These are phyloP conservation scores for Elasticomyces elasticus DNA, from an alignment of 495 filamentous ascomycete species.

Conservation along the genomic window DNA sequence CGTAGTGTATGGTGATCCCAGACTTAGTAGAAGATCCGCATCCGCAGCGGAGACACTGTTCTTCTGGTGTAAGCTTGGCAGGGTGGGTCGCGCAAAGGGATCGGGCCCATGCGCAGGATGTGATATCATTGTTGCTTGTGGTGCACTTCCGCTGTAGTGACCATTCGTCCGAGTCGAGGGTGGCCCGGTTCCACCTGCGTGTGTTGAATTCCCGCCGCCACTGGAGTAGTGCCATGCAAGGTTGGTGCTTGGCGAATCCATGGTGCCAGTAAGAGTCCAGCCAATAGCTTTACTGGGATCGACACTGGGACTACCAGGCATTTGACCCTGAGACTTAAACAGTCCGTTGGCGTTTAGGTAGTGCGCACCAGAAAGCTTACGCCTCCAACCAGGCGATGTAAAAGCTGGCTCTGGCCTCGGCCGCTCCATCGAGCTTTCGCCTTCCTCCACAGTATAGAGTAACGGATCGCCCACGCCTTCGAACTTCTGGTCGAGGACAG, in stretches of 20 bases:
- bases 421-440: constrained; percentile 49
- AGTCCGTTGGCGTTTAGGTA: constrained; percentile 18
- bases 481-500: constrained; percentile 74
- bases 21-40: constrained; percentile 26
- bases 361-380: constrained; percentile 28
- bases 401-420: constrained; percentile 34
- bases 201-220: not conserved
- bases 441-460: constrained; percentile 67
- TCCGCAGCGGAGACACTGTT: not conserved
- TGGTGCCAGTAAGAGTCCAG: constrained; percentile 70
- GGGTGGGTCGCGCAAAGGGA: not conserved
- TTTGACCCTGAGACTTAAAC: constrained; percentile 17
- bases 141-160: not conserved
- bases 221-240: constrained; percentile 57
- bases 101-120: not conserved
- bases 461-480: constrained; percentile 76
- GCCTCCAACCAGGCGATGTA: constrained; percentile 36
- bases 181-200: too few species aligned
- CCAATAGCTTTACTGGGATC: constrained; percentile 44
- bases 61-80: not conserved
- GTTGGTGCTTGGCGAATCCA: constrained; percentile 70
- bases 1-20: constrained; percentile 23
- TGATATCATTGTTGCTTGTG: not conserved
- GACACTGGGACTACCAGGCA: constrained; percentile 21
- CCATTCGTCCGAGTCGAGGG: not conserved